These are phyloP conservation scores for Kluyveromyces aestuarii DNA, from an alignment of 805 yeast genomes.

Conservation along the genomic window DNA sequence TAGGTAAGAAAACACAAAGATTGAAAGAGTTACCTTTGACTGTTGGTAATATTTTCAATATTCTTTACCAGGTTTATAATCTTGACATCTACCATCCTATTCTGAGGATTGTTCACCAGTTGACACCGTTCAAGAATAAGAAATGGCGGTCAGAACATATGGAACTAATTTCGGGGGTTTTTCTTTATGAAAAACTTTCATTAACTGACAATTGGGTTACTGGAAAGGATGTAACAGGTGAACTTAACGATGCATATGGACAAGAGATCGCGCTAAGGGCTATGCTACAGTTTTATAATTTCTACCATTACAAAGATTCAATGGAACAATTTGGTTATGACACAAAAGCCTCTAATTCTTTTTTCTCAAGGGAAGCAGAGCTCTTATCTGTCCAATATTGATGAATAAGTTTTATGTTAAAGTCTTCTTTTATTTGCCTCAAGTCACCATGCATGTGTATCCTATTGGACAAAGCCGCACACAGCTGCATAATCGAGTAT, in stretches of 20 bases:
- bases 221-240: slow-evolving; percentile 70
- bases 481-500: no score
- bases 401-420: neutral
- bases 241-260: slow-evolving; percentile 66
- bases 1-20: slow-evolving; percentile 67
- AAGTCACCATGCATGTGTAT: neutral
- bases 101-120: slow-evolving; percentile 62
- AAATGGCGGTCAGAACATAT: slow-evolving; percentile 91
- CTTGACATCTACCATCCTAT: slow-evolving; percentile 56
- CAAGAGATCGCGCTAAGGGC: slow-evolving; percentile 82
- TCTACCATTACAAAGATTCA: slow-evolving; percentile 42
- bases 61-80: slow-evolving; percentile 50
- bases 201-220: slow-evolving; percentile 82
- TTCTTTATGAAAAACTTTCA: slow-evolving; percentile 60
- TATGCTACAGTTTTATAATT: slow-evolving; percentile 66
- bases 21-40: slow-evolving; percentile 27
- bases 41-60: slow-evolving; percentile 25
- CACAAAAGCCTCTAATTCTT: slow-evolving; percentile 31
- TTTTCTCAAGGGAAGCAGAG: slow-evolving; percentile 35
- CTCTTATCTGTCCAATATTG: slow-evolving; percentile 18
- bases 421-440: no score
- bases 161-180: slow-evolving; percentile 86
- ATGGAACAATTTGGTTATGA: slow-evolving; percentile 51
- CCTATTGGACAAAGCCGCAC: no score
- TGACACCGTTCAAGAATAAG: slow-evolving; percentile 85